A percentile compares a stretch with the other conserved stretches of the same genome.
These are phyloP conservation scores for Hyaloperonospora brassicae DNA, from an alignment of 352 stramenopile species.

Conservation along the genomic window DNA sequence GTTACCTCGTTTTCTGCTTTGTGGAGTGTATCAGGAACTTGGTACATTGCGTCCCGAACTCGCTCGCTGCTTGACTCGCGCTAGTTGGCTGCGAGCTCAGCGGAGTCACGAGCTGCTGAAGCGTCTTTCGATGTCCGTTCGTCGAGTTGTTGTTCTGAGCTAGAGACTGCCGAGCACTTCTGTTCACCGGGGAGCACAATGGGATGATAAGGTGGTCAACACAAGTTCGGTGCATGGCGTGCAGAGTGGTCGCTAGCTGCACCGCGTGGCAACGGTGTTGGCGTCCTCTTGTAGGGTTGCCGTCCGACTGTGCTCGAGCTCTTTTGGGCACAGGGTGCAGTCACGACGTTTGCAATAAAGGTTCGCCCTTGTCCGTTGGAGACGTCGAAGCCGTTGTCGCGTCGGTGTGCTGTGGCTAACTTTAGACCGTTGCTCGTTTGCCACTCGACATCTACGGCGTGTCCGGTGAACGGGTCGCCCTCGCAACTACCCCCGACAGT, in stretches of 20 bases:
- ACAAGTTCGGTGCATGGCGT: constrained; percentile 12
- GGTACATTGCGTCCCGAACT: constrained; percentile 7
- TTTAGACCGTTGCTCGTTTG: constrained; percentile 9
- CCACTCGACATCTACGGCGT: constrained; percentile 11
- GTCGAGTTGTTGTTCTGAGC: constrained; percentile 3
- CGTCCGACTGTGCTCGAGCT: constrained; percentile 22
- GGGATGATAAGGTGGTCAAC: constrained; percentile 5
- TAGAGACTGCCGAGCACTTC: constrained; percentile 12
- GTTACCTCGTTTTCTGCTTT: constrained; percentile 14
- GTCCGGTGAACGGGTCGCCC: constrained; percentile 17
- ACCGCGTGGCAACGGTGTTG: constrained; percentile 5
- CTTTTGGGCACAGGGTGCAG: constrained; percentile 14
- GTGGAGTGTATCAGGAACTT: constrained; percentile 13
- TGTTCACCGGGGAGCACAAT: constrained; percentile 18
- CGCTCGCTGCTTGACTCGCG: constrained; percentile 13
- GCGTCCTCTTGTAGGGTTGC: constrained; percentile 23
- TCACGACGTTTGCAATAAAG: constrained; percentile 63
- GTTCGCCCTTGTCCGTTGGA: constrained; percentile 49
- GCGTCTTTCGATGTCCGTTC: constrained; percentile 3
- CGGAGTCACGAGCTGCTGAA: constrained; percentile 2
- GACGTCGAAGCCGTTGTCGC: constrained; percentile 6
- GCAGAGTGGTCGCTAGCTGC: constrained; percentile 5
- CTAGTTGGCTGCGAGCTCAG: constrained; percentile 4
- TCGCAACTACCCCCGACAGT: constrained; percentile 13
- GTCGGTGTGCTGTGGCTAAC: constrained; percentile 6